Evolutionary conservation across 2,329 filamentous ascomycete genomes (phyloP).

Genomic region (Aspergillus hortae): DNA sequence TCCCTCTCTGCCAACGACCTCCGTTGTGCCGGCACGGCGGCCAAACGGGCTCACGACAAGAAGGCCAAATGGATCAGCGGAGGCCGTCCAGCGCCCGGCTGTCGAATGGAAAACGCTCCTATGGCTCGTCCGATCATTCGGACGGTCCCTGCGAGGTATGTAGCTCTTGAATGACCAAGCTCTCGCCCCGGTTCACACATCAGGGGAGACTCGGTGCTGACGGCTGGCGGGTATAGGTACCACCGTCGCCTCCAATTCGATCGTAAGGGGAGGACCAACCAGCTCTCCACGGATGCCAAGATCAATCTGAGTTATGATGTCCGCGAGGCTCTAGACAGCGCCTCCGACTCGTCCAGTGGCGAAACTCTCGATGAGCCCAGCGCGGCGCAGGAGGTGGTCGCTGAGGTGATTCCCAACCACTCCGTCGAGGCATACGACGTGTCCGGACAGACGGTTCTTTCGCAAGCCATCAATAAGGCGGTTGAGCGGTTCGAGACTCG

Average conservation of each 20-base stretch:
- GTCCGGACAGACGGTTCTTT: constrained; percentile 55
- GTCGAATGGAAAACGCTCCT: constrained; percentile 3
- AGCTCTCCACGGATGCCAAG: constrained; percentile 16
- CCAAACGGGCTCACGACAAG: constrained; percentile 36
- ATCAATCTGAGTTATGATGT: constrained; percentile 29
- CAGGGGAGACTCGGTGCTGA: not conserved
- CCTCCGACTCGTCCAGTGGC: constrained; percentile 30
- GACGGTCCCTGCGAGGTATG: constrained; percentile 18
- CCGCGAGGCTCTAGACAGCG: constrained; percentile 29
- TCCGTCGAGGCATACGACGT: constrained; percentile 53
- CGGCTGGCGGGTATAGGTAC: constrained; percentile 1
- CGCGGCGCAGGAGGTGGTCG: constrained; percentile 41
- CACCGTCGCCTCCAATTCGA: constrained; percentile 8
- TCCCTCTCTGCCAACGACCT: constrained; percentile 46
- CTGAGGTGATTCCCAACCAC: constrained; percentile 38
- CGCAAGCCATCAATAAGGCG: constrained; percentile 54
- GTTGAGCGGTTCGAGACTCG: constrained; percentile 58
- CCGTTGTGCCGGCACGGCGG: constrained; percentile 52
- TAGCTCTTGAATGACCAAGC: not conserved
- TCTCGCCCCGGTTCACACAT: not conserved
- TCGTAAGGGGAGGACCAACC: constrained; percentile 14
- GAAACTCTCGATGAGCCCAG: constrained; percentile 36
- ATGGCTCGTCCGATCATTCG: constrained; percentile 17
- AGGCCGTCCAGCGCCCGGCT: constrained; percentile 17
- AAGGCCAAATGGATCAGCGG: constrained; percentile 41